Evolutionary conservation across 2,329 filamentous ascomycete genomes (phyloP).

Genomic region (Atkinsonella texensis): DNA sequence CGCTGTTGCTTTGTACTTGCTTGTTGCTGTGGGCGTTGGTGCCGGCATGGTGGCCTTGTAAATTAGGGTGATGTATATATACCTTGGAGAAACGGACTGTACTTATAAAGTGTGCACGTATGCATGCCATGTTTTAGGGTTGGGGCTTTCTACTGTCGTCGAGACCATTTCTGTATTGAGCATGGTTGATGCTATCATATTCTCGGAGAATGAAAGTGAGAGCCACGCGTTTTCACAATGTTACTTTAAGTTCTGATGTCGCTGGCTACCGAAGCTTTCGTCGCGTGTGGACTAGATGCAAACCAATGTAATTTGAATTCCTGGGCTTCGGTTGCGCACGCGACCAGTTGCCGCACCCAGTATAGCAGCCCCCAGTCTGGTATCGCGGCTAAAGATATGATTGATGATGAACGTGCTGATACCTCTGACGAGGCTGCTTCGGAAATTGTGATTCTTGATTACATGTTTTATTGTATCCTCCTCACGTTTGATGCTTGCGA

Average conservation of each 20-base stretch:
- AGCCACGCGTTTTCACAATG: conserved; percentile 9
- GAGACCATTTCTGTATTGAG: conserved; percentile 11
- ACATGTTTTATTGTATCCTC: too few species aligned
- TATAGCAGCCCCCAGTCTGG: too few species aligned
- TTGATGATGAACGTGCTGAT: too few species aligned
- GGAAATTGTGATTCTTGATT: too few species aligned
- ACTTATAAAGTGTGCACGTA: conserved; percentile 6
- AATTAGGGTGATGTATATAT: conserved; percentile 10
- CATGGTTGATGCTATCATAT: conserved; percentile 17
- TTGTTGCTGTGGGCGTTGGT: conserved; percentile 39
- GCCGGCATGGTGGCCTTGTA: conserved; percentile 43
- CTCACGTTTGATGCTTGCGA: too few species aligned
- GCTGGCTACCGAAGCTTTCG: too few species aligned
- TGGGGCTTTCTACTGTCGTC: neutral
- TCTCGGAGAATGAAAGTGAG: conserved; percentile 15
- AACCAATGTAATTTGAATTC: too few species aligned
- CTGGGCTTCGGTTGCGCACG: too few species aligned
- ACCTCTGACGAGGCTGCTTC: too few species aligned
- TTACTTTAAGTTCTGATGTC: neutral
- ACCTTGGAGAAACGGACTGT: conserved; percentile 3
- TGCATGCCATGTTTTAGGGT: neutral
- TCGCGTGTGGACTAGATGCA: too few species aligned
- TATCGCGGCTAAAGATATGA: too few species aligned
- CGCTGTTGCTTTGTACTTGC: conserved; percentile 37
- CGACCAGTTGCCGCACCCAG: too few species aligned